Conservation (phyloP, 2,329 filamentous ascomycete species). For the Cercospora sp. region DNA sequence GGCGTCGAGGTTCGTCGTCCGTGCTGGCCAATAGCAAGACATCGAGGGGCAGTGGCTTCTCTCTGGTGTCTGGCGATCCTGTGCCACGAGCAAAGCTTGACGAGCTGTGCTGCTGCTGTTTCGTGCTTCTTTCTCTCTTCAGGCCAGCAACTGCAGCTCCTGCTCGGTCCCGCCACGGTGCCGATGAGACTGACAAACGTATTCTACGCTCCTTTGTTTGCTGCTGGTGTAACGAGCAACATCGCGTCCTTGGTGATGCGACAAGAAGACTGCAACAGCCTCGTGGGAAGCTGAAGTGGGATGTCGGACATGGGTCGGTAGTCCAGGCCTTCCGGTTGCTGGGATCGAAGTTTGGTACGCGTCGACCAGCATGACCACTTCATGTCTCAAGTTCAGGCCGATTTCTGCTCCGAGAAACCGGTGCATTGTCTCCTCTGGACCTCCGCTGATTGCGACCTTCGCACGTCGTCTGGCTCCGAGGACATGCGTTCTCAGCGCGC, state of each 20-base stretch:
- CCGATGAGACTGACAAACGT: background rate
- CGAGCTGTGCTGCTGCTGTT: background rate
- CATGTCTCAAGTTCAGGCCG: background rate
- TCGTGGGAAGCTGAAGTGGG: constrained; percentile 6
- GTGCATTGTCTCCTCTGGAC: background rate
- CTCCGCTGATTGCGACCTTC: background rate
- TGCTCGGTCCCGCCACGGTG: constrained; percentile 8
- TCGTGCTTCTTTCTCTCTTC: background rate
- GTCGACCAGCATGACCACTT: background rate
- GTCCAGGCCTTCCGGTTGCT: constrained; percentile 1
- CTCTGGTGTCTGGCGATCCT: constrained; percentile 8
- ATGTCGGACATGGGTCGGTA: background rate
- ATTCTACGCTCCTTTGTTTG: background rate
- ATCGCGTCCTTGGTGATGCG: background rate
- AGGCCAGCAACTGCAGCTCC: background rate
- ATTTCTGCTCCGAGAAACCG: background rate
- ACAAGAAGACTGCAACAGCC: background rate
- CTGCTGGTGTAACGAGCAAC: background rate
- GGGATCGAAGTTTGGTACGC: background rate
- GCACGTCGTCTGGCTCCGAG: background rate
- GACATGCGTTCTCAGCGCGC: background rate
- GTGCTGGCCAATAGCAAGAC: constrained; percentile 9
- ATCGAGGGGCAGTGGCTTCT: background rate
- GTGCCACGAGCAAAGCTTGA: background rate
- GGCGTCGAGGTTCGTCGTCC: background rate